Evolutionary conservation across 768 basidiomycete species (phyloP), one percentile per base, ranked within the genome.

Genomic region (Dendrothele bispora): DNA sequence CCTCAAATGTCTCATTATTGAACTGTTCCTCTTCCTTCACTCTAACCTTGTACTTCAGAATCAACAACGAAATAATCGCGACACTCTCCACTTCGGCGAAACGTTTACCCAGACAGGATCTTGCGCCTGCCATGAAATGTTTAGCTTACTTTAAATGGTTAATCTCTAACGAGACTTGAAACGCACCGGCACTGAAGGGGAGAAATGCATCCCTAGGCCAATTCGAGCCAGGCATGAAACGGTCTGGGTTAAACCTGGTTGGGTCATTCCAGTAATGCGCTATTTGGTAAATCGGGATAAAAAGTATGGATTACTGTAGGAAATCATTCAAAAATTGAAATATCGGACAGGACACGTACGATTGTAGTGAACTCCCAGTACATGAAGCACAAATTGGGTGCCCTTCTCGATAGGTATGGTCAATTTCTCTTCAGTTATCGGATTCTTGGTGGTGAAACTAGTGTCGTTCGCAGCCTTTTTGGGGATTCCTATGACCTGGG

Each of bases 211-310:
- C 79, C 28, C 71, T 66, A 21, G 74, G 70, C 72, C 76, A 82
- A 40, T 80, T 73, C n/a, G n/a, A n/a, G 27, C 66, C 68, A n/a
- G n/a, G n/a, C n/a, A 80, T 43, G 52, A 70, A 70, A 21, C 70
- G 56, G 30, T 61, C 59, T 5, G 70, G 70, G 14, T 67, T 69
- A 60, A 80, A 83, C 7, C 54, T 54, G 24, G 74, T 51, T 3
- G 81, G 80, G 36, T 81, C 70, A 39, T 74, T 60, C 80, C 81
- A 83, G 56, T 80, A 80, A 27, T 71, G 70, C 20, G 80, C 80
- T 81, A 41, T n/a, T n/a, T n/a, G n/a, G n/a, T n/a, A n/a, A n/a
- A n/a, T n/a, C n/a, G n/a, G n/a, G n/a, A n/a, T n/a, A n/a, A n/a
- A n/a, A n/a, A n/a, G n/a, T n/a, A n/a, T n/a, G n/a, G n/a, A n/a